phyloP scores from a whole-genome alignment of 768 basidiomycete species.

The Collybia sp. region DNA sequence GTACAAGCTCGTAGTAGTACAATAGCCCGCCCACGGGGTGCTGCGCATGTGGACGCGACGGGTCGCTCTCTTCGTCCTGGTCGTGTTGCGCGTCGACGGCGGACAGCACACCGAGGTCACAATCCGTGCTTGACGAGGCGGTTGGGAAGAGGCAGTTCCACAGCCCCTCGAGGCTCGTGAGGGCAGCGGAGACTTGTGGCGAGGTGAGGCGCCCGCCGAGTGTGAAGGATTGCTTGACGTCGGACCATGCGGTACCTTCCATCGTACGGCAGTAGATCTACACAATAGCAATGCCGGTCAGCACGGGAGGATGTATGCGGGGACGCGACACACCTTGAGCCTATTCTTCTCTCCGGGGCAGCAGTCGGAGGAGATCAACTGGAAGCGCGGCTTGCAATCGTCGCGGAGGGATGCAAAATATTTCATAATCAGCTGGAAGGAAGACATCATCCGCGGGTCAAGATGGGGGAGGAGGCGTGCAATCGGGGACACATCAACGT shows the following conservation, averaged over 20 bases:
- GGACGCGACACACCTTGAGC: constrained; percentile 16
- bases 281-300: not conserved
- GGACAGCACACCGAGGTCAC: constrained; percentile 14
- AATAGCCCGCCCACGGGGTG: constrained; percentile 22
- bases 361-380: constrained; percentile 25
- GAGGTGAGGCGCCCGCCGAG: constrained; percentile 20
- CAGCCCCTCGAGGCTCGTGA: constrained; percentile 17
- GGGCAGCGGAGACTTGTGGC: constrained; percentile 14
- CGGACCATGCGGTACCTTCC: constrained; percentile 21
- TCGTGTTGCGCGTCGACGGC: constrained; percentile 1
- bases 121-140: constrained; percentile 15
- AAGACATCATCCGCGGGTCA: constrained; percentile 17
- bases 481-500: constrained; percentile 17
- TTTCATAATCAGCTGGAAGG: constrained; percentile 20
- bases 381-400: constrained; percentile 16
- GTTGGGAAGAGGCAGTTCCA: constrained; percentile 26
- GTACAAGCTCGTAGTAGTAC: constrained; percentile 24
- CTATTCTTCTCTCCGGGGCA: constrained; percentile 19
- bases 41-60: constrained; percentile 9
- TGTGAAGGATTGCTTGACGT: constrained; percentile 19
- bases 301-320: not conserved
- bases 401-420: constrained; percentile 18
- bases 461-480: constrained; percentile 16
- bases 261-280: constrained; percentile 25
- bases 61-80: not conserved